These are phyloP conservation scores for Cyberlindnera samutprakarnensis DNA, from an alignment of 805 yeast genomes.

Conservation along the genomic window DNA sequence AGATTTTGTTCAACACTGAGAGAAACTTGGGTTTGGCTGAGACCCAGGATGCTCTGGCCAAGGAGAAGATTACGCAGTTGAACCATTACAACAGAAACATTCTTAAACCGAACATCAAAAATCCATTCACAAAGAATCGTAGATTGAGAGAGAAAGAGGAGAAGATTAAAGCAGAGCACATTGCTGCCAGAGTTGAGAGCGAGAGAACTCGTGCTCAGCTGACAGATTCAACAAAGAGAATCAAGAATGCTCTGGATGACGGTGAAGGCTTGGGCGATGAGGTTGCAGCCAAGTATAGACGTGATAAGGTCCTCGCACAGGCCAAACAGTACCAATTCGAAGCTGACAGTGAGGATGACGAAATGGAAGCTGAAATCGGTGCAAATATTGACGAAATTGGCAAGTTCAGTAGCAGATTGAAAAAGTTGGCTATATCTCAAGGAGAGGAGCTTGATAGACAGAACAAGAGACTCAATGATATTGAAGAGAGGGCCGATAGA, in stretches of 20 bases:
- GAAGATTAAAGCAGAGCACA: constrained; percentile 51
- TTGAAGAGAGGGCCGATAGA: constrained; percentile 79
- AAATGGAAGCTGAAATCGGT: constrained; percentile 82
- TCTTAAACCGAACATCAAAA: constrained; percentile 70
- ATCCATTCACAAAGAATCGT: constrained; percentile 83
- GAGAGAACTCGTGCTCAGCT: constrained; percentile 55
- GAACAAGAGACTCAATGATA: constrained; percentile 60
- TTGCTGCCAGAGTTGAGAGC: constrained; percentile 52
- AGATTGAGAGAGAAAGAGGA: constrained; percentile 70
- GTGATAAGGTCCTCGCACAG: constrained; percentile 32
- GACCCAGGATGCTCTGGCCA: constrained; percentile 76
- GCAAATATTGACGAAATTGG: constrained; percentile 74
- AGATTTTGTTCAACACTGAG: constrained; percentile 74
- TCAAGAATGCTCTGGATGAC: constrained; percentile 52
- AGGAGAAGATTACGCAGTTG: constrained; percentile 73
- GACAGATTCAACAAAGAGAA: constrained; percentile 59
- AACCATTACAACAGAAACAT: constrained; percentile 73
- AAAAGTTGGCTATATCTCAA: constrained; percentile 62
- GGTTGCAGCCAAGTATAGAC: constrained; percentile 28
- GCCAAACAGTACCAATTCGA: constrained; percentile 76
- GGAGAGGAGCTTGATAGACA: constrained; percentile 76
- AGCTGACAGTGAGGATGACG: constrained; percentile 89
- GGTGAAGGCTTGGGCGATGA: constrained; percentile 26
- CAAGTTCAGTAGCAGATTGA: constrained; percentile 60
- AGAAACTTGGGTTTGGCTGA: constrained; percentile 68